Base-by-base conservation (phyloP, 2,329 filamentous ascomycete species). In the Trichoderma sp. region DNA sequence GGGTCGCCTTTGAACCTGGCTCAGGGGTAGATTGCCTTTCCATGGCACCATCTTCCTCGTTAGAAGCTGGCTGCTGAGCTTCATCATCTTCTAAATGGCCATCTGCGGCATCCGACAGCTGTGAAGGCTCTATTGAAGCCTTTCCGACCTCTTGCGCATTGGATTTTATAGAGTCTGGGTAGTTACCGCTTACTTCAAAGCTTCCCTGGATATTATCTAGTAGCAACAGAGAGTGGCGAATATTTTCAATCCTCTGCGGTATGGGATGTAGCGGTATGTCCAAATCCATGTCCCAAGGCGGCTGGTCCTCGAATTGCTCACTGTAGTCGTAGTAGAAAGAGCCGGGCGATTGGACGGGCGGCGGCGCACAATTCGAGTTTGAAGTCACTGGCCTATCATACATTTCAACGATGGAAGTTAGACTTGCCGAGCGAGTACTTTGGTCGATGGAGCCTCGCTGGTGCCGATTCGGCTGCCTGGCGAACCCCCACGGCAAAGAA, bases 311-410 rank as follows among this genome's bases (percentile, higher is more conserved):
- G 66, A 87, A 87, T 3, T 82, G 83, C 73, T 88, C 86, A 20
- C 81, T 84, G 74, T 88, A 88, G 75, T 88, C 86, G 73, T 88
- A 87, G 75, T 87, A 88, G 50, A 84, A 80, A 57, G 84, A 80
- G 71, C 81, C 76, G 43, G 75, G 70, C 59, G 79, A 74, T 70
- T 78, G 80, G n/a, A 79, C 72, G 34, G 76, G 71, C 43, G 76
- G 71, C 43, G 76, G 71, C 43, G 76, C 78, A 4, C 75, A 77
- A 39, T 74, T 74, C 23, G 75, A 77, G 55, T 77, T 79, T 68
- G 75, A 67, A 17, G 75, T 73, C 23, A 73, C 71, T 6, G 77
- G 77, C 32, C 77, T 76, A 47, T 78, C 78, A 67, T 87, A 86
- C 81, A 86, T 84, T 71, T 86, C 84, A 12, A 85, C 82, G 67